Evolutionary conservation across 331 rosid species (phyloP).

Genomic region (Arachis monticola): DNA sequence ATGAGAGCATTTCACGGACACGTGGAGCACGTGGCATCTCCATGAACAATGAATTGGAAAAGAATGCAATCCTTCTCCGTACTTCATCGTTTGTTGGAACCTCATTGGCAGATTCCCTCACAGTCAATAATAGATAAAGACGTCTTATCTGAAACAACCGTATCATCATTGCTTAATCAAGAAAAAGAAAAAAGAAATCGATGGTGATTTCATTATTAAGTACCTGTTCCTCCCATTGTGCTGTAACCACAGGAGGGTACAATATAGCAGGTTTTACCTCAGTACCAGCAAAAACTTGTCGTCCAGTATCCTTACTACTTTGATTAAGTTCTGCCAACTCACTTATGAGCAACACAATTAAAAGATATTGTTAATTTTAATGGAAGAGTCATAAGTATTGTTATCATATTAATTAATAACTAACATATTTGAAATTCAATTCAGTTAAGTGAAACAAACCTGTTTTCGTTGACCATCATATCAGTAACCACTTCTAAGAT

Average conservation of each 20-base stretch:
- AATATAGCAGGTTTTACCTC: constrained; percentile 77
- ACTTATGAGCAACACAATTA: constrained; percentile 48
- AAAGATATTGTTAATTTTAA: constrained; percentile 12
- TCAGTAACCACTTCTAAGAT: constrained; percentile 98
- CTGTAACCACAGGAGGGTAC: constrained; percentile 84
- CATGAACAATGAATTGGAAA: constrained; percentile 94
- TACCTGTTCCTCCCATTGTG: constrained; percentile 98
- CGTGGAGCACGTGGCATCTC: constrained; percentile 96
- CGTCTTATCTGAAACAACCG: constrained; percentile 76
- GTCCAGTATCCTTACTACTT: constrained; percentile 87
- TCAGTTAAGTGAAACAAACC: constrained; percentile 57
- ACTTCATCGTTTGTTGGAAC: constrained; percentile 94
- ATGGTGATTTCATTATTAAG: constrained; percentile 4
- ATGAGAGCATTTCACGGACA: constrained; percentile 94
- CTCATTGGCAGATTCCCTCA: constrained; percentile 82
- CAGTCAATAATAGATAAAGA: constrained; percentile 80
- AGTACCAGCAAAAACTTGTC: constrained; percentile 88
- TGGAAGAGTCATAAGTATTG: constrained; percentile 11
- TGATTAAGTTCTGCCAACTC: constrained; percentile 81
- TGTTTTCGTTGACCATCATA: constrained; percentile 90
- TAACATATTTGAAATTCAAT: constrained; percentile 32
- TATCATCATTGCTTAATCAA: constrained; percentile 20
- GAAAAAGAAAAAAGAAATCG: constrained; percentile 4
- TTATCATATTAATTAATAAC: constrained; percentile 14
- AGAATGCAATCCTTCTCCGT: constrained; percentile 90